phyloP scores from a whole-genome alignment of 805 yeast species.

The Schizosaccharomyces octosporus region DNA sequence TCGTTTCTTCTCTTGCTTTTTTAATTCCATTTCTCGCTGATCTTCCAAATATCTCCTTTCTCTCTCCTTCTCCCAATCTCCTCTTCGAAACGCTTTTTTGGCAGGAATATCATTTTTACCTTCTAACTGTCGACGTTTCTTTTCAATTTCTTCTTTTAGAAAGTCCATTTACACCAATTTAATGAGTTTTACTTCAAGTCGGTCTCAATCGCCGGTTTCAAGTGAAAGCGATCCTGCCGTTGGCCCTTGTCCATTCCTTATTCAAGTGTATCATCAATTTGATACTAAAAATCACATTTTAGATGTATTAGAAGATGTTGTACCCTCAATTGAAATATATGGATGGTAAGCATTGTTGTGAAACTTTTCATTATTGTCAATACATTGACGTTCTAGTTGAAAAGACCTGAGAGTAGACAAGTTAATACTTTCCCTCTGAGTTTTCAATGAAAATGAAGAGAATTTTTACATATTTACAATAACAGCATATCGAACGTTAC shows the following conservation, averaged over 20 bases:
- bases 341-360: not conserved
- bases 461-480: not conserved
- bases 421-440: no score
- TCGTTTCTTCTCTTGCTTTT: conserved; percentile 8
- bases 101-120: not conserved
- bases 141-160: conserved; percentile 1
- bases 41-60: conserved; percentile 7
- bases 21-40: conserved; percentile 7
- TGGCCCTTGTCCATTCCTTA: not conserved
- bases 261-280: not conserved
- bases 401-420: not conserved
- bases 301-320: not conserved
- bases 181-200: not conserved
- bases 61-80: conserved; percentile 7
- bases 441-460: no score
- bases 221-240: not conserved
- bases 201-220: not conserved
- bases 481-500: not conserved
- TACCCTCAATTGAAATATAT: not conserved
- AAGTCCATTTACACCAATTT: not conserved
- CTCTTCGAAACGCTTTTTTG: conserved; percentile 6
- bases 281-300: not conserved
- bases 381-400: not conserved
- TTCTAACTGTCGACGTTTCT: not conserved
- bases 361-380: not conserved